Evolutionary conservation across 164 flowering plant species (phyloP), one percentile per base, ranked within the genome.

Genomic region (Annona squamosa): DNA sequence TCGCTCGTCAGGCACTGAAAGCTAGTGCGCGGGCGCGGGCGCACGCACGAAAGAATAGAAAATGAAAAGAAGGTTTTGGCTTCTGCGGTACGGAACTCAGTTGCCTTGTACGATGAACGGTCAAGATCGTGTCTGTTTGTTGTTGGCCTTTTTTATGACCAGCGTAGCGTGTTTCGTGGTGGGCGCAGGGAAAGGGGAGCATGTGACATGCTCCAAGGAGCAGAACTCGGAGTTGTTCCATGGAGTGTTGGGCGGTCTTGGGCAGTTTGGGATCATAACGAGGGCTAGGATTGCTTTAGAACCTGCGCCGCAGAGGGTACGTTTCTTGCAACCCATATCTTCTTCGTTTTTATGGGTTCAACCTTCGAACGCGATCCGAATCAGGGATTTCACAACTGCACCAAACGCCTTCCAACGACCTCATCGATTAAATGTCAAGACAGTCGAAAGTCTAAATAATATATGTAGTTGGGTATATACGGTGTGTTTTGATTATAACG

Each of bases 211-310:
- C 77, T 91, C 97, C 41, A 78, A 84, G 67, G 81, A 89, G 46
- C 48, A 85, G 44, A 88, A 89, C 78, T 67, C 89, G 18, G 94
- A 90, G 64, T 82, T 95, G 48, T 95, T 88, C 75, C 86, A 89
- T 72, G 87, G 84, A 4, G 97, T 93, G 75, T 88, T 96, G 63
- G 98, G 99, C 7, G 98, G 98, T 5, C 76, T 96, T 48, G 99
- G 99, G 3, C 99, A 96, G 76, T 93, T 95, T 84, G 99, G 99
- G 18, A 89, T 95, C 75, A 95, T 95, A 46, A 93, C 99, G 5
- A 86, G 98, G 73, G 99, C 99, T 46, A 84, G 98, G 82, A 88
- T 96, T 72, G 84, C 92, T 62, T 87, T 95, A 19, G 98, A 90
- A 73, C 84, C 84, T 71, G 94, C 98, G 59, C 98, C 98, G 6